Percentiles rank a stretch among this genome's conserved stretches.
These are phyloP conservation scores for Hortaea werneckii DNA, from an alignment of 2,329 filamentous ascomycete species.

Conservation along the genomic window DNA sequence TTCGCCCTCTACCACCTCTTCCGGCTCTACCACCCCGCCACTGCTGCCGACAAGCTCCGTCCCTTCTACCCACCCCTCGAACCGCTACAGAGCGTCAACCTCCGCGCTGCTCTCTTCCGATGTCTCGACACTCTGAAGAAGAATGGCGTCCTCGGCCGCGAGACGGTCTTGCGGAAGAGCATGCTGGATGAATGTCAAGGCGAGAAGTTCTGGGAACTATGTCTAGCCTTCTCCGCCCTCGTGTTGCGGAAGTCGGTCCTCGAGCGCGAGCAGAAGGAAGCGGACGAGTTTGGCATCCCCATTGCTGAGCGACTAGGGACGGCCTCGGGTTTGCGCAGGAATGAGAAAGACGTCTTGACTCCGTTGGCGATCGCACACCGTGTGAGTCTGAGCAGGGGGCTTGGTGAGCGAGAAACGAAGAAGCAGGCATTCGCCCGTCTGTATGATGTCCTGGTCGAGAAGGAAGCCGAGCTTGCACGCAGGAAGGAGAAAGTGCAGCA, in stretches of 20 bases:
- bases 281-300: constrained; percentile 8
- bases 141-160: constrained; percentile 68
- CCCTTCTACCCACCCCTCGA: constrained; percentile 87
- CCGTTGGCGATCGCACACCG: constrained; percentile 66
- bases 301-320: constrained; percentile 44
- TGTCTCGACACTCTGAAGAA: constrained; percentile 80
- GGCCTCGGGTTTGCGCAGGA: constrained; percentile 25
- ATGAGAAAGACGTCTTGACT: constrained; percentile 38
- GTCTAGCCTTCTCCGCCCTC: constrained; percentile 72
- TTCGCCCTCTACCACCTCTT: constrained; percentile 89
- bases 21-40: constrained; percentile 67
- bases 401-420: constrained; percentile 52
- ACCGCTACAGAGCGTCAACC: constrained; percentile 79
- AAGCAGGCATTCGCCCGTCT: constrained; percentile 54
- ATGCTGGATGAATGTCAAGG: constrained; percentile 96
- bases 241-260: constrained; percentile 58
- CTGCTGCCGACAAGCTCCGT: constrained; percentile 69
- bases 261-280: constrained; percentile 29
- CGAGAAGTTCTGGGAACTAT: constrained; percentile 76
- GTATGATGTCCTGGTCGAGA: constrained; percentile 37
- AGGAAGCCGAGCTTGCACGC: constrained; percentile 40
- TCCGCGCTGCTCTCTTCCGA: constrained; percentile 74
- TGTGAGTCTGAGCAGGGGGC: constrained; percentile 49
- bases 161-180: constrained; percentile 75
- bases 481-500: constrained; percentile 32